Base-by-base conservation (phyloP, 257 asterid species). In the Nicotiana tabacum region DNA sequence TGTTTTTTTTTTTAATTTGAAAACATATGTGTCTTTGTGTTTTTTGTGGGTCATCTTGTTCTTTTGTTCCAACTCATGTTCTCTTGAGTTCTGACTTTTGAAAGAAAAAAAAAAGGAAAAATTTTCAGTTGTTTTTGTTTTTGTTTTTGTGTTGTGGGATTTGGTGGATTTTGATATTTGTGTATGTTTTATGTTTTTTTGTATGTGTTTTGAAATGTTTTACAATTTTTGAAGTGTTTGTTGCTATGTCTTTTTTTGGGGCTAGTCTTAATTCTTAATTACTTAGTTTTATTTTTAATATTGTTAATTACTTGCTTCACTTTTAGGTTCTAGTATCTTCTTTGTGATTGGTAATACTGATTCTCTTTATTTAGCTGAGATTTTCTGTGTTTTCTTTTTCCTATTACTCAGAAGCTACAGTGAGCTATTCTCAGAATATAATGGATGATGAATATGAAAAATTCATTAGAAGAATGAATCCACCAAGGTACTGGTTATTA, bases 391-490 rank as follows among this genome's bases (percentile, higher is more conserved):
- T 81, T 78, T 21, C 21, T 21, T 70, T 48, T 77, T 74, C 66
- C 57, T 24, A 33, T 68, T 70, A 72, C 8, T 13, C 93, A 90
- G 97, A 93, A 57, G 53, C 91, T 72, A 89, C 92, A 18, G 83
- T 88, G 88, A 85, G 94, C 86, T 92, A 67, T 86, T 91, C 95
- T 15, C 87, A 83, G 82, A 89, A 86, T 80, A 93, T 74, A 27
- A 74, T 95, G 99, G 97, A 92, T 86, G 99, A 94, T 86, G 99
- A 94, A 78, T 95, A 95, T 78, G 96, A 90, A 89, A 95, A 95
- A 84, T 89, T 95, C 66, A 89, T 95, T 81, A 88, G 97, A 87
- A 91, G 99, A 86, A 92, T 95, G 98, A 94, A 95, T 82, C 99
- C 99, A 81, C 98, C 97, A 12, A 91, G 97, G 97, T 90, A 90